A percentile compares a stretch with the other conserved stretches of the same genome.
These are phyloP conservation scores for Saturnispora zaruensis DNA, from an alignment of 805 yeast species.

Conservation along the genomic window DNA sequence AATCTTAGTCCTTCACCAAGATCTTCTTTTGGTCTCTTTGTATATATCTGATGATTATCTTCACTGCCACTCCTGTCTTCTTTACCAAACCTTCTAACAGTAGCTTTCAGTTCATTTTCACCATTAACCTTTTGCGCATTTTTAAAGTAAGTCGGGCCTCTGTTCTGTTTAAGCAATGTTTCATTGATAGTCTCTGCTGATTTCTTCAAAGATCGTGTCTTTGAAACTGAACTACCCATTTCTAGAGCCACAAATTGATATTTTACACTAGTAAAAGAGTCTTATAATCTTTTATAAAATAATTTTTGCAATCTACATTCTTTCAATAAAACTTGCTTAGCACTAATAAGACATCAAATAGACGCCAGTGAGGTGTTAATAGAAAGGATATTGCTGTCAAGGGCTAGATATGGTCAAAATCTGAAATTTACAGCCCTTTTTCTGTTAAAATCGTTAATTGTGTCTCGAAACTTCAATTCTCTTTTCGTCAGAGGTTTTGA, in stretches of 20 bases:
- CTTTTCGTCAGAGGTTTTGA: too few relatives aligned
- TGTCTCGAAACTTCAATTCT: too few relatives aligned
- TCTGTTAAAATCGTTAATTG: too few relatives aligned
- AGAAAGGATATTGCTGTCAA: too few relatives aligned
- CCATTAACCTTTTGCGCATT: constrained; percentile 8
- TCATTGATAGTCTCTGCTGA: background rate
- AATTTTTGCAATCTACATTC: background rate
- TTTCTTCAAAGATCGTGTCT: constrained; percentile 15
- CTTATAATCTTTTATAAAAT: too few relatives aligned
- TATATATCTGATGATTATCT: constrained; percentile 10
- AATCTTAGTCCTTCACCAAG: constrained; percentile 1
- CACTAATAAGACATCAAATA: too few relatives aligned
- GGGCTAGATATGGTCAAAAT: too few relatives aligned
- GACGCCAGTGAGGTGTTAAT: too few relatives aligned
- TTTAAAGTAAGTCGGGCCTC: constrained; percentile 11
- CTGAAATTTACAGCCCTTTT: too few relatives aligned
- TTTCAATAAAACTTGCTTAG: too few relatives aligned
- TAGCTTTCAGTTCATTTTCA: background rate
- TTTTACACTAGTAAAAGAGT: too few relatives aligned
- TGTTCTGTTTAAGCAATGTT: constrained; percentile 4
- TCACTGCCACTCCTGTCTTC: background rate
- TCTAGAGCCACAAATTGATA: background rate
- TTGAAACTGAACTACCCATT: constrained; percentile 24
- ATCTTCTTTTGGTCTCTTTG: constrained; percentile 15
- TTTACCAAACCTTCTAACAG: background rate